Evolutionary conservation across 2,329 filamentous ascomycete species (phyloP).

Genomic region (Cordyceps javanica): DNA sequence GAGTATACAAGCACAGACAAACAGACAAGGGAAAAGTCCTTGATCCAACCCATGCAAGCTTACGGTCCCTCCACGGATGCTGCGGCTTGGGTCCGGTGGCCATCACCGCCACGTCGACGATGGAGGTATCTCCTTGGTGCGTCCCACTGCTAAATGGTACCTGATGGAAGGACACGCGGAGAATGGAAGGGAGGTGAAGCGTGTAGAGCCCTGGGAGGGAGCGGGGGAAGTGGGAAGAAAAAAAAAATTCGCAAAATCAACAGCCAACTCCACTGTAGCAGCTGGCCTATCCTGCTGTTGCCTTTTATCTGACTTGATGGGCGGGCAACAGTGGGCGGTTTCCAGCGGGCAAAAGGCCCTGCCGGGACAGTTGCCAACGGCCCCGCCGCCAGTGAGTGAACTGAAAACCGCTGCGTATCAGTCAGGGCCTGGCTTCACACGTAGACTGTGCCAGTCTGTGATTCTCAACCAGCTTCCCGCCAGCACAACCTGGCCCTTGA

Average conservation of each 20-base stretch:
- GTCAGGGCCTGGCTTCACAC: too few relatives aligned
- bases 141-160: not conserved
- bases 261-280: conserved; percentile 7
- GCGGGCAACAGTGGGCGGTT: not conserved
- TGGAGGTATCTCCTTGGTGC: not conserved
- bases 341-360: not conserved
- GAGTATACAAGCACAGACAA: not conserved
- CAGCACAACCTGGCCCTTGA: not conserved
- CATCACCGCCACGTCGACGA: conserved; percentile 7
- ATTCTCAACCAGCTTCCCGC: not conserved
- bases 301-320: not conserved
- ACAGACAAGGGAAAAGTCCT: not conserved
- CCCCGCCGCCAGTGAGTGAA: not conserved
- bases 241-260: too few relatives aligned
- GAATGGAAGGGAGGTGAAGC: conserved; percentile 13
- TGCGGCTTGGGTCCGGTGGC: conserved; percentile 3
- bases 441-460: too few relatives aligned
- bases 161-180: not conserved
- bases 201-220: not conserved
- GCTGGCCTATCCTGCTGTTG: not conserved
- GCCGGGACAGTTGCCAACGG: not conserved
- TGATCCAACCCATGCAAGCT: not conserved
- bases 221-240: conserved; percentile 10
- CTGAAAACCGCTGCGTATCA: not conserved
- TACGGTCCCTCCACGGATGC: not conserved